Percentiles rank a stretch among this genome's conserved stretches.
Conservation (phyloP, 208 protist species). For the Acanthamoeba polyphaga region DNA sequence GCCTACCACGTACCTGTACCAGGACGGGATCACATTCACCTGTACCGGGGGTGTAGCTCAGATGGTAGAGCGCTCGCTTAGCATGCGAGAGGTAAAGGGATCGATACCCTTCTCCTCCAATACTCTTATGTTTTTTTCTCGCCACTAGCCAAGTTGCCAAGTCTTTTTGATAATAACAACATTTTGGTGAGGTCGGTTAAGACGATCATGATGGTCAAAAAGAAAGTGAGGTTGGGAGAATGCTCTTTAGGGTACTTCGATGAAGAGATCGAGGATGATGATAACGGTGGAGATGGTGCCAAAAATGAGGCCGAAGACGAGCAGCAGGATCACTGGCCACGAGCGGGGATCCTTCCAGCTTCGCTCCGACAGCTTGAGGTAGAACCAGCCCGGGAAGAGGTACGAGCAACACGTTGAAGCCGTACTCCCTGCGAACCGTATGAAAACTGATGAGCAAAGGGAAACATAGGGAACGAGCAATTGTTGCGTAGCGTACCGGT, state of each 20-base stretch:
- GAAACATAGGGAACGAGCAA: neutral
- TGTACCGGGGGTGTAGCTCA: too few species aligned
- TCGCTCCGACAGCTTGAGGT: neutral
- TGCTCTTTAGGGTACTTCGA: neutral
- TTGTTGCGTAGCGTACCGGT: neutral
- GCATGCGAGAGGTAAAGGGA: too few species aligned
- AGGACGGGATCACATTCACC: too few species aligned
- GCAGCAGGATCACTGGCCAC: neutral
- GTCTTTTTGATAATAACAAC: too few species aligned
- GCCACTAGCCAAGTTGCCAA: too few species aligned
- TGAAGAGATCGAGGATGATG: conserved; percentile 24
- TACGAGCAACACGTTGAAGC: conserved; percentile 21
- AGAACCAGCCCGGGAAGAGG: conserved; percentile 42
- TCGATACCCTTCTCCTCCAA: too few species aligned
- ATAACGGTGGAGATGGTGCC: conserved; percentile 9
- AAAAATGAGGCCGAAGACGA: conserved; percentile 19
- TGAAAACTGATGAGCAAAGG: neutral
- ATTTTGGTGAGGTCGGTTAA: too few species aligned
- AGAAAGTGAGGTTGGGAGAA: too few species aligned
- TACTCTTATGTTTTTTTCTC: too few species aligned
- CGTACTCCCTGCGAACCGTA: neutral
- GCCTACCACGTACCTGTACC: too few species aligned
- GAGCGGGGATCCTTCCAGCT: neutral
- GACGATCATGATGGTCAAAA: too few species aligned
- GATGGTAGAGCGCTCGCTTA: too few species aligned